Base-by-base conservation (phyloP, 805 yeast genomes). In the Scheffersomyces lignosus region DNA sequence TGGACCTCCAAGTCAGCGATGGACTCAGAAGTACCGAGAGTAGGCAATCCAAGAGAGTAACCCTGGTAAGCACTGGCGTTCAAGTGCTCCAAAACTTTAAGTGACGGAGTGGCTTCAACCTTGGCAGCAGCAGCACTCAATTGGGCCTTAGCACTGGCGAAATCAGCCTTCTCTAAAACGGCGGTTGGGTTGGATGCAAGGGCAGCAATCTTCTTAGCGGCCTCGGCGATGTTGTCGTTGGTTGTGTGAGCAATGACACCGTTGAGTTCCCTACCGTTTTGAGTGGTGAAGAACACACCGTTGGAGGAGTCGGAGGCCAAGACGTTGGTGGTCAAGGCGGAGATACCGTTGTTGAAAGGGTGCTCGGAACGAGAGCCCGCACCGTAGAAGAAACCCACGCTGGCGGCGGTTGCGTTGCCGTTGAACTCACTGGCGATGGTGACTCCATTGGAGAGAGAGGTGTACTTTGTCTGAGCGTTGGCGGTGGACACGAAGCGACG, bases 1-100 rank as follows among this genome's bases (percentile, higher is more conserved):
- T 68, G 63, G 31, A 72, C 45, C 47, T 78, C 80, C 58, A 86
- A 70, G 42, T 73, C 75, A 22, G 70, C 62, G 30, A 86, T 51
- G 33, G 87, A 71, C 45, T 84, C 93, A 25, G 70, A 50, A 47
- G 87, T 84, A 74, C 95, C 95, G 54, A 75, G 71, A 28, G 77
- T 72, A 63, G 95, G 93, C 59, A 86, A 71, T 37, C 83, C 84
- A 49, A 86, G 71, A 20, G 93, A 81, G 55, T 87, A 81, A 56
- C 88, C 87, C 70, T 86, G 95, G 83, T 80, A 86, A 38, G 95
- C 95, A 44, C 90, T 77, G 43, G 90, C 78, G 57, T 81, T 78
- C 71, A 86, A 75, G 66, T 86, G 95, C 68, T 83, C 87, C 50
- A 80, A 54, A 34, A 81, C 84, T 66, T 71, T 75, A 38, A 72